Percentiles rank a stretch among this genome's conserved stretches.
Evolutionary conservation across 192 early-diverging fungal genomes (phyloP).

Genomic region (Backusella tarrabulga): DNA sequence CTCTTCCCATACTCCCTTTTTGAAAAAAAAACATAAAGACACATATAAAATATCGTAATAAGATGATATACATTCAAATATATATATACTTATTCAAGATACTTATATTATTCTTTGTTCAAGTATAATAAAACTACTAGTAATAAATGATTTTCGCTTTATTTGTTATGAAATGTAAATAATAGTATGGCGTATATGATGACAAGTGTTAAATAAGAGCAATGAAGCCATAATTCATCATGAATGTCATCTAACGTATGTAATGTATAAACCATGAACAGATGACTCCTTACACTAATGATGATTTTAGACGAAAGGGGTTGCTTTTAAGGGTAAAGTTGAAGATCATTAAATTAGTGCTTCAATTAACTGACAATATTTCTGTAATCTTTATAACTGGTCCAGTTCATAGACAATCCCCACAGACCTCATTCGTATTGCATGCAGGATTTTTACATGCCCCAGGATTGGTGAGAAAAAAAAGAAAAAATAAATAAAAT

Average conservation of each 20-base stretch:
- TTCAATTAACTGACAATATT: not conserved
- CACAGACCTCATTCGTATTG: not conserved
- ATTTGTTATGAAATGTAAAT: not conserved
- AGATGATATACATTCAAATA: not conserved
- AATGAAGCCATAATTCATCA: constrained; percentile 7
- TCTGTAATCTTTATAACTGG: constrained; percentile 3
- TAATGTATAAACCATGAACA: not conserved
- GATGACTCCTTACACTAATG: not conserved
- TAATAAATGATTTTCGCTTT: not conserved
- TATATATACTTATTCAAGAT: too few relatives aligned
- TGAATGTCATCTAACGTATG: not conserved
- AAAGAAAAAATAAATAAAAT: not conserved
- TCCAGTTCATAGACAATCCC: not conserved
- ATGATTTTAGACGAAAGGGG: not conserved
- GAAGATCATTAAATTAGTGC: not conserved
- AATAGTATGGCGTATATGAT: not conserved
- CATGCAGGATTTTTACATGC: not conserved
- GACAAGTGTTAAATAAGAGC: not conserved
- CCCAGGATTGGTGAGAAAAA: not conserved
- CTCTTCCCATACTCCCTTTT: not conserved
- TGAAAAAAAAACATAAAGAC: not conserved
- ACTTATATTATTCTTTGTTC: too few relatives aligned
- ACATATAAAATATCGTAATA: not conserved
- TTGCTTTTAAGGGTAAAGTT: not conserved
- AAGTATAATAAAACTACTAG: too few relatives aligned